Evolutionary conservation across 169 alveolate species (phyloP).

Genomic region (Babesia bigemina): DNA sequence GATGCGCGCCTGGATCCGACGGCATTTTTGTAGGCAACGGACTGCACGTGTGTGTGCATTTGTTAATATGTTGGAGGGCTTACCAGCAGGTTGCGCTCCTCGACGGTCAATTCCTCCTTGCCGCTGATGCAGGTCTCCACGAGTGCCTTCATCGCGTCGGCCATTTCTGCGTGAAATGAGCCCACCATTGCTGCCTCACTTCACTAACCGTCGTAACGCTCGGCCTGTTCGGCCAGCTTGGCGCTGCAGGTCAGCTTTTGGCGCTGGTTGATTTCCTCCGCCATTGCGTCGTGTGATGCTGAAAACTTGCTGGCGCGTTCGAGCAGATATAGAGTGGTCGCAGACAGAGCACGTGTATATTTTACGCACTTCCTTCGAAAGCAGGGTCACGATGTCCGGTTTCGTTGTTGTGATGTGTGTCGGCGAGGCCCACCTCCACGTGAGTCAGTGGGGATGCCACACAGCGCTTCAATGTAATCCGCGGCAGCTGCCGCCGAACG

Average conservation of each 20-base stretch:
- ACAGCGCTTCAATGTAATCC: conserved; percentile 12
- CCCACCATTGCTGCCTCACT: no score
- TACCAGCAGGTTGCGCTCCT: conserved; percentile 91
- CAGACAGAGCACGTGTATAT: not conserved
- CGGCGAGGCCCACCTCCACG: conserved; percentile 14
- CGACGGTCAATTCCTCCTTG: conserved; percentile 90
- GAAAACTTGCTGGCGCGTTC: not conserved
- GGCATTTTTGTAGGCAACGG: conserved; percentile 98
- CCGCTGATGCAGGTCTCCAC: conserved; percentile 77
- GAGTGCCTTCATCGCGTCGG: conserved; percentile 78
- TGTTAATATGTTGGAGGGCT: not conserved
- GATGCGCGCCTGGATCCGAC: conserved; percentile 98
- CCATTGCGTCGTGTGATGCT: conserved; percentile 21
- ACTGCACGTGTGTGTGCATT: conserved; percentile 66
- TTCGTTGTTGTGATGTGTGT: conserved; percentile 29
- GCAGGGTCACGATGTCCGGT: not conserved
- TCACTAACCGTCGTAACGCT: conserved; percentile 98
- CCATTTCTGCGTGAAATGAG: conserved; percentile 70
- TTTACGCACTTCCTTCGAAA: not conserved
- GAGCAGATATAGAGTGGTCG: not conserved
- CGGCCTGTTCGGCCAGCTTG: conserved; percentile 99
- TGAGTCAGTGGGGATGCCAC: conserved; percentile 57
- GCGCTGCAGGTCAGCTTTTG: conserved; percentile 85
- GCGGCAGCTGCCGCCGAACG: not conserved
- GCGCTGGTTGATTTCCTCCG: conserved; percentile 70